Percentiles rank a stretch among this genome's conserved stretches.
phyloP scores from a whole-genome alignment of 179 eudicot species.

The Carnegiea gigantea region DNA sequence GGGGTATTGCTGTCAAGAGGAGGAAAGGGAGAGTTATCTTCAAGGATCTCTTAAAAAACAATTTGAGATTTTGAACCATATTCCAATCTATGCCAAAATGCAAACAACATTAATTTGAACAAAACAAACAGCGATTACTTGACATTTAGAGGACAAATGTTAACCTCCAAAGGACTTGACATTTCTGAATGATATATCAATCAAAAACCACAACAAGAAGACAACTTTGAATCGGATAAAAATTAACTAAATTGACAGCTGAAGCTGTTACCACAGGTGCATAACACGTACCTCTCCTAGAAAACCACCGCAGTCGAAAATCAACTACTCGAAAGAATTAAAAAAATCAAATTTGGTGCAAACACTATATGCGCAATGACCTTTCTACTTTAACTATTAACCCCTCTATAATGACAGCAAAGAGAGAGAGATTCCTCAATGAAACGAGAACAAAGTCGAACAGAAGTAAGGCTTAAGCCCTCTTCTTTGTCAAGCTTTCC shows the following conservation, averaged over 20 bases:
- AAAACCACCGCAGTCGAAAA: not conserved
- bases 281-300: not conserved
- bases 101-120: not conserved
- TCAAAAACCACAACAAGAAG: not conserved
- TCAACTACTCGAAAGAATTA: not conserved
- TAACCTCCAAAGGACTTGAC: not conserved
- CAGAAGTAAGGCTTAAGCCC: not conserved
- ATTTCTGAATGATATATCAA: not conserved
- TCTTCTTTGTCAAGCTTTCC: not conserved
- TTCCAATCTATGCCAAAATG: not conserved
- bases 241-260: not conserved
- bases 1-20: slow-evolving; percentile 78
- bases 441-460: not conserved
- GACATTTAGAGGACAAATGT: not conserved
- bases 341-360: not conserved
- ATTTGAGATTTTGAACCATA: not conserved
- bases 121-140: not conserved
- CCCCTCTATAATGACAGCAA: not conserved
- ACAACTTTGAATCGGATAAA: not conserved
- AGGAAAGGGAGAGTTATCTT: not conserved
- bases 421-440: not conserved
- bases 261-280: not conserved
- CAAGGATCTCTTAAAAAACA: not conserved
- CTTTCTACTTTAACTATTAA: not conserved
- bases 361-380: not conserved